Base-by-base conservation (phyloP, 805 yeast genomes). In the Wickerhamomyces tratensis region DNA sequence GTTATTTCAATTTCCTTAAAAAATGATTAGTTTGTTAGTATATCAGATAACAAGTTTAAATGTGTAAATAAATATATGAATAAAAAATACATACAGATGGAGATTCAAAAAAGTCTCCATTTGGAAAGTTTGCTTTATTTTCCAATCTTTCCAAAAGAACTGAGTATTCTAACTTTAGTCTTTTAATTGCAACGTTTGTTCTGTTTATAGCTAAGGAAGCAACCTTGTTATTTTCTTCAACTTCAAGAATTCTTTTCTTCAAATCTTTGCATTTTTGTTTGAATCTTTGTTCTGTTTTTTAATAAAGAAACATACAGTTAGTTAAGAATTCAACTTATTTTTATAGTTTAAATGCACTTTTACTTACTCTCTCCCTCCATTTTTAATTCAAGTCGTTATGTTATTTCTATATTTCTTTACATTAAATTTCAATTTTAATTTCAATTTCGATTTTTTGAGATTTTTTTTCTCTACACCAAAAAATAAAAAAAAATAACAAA, bases 121-220 rank as follows among this genome's bases (percentile, higher is more conserved):
- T 51, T 2, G 52, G 49, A 10, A 44, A 27, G 5, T 54, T 44
- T 0, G 77, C 70, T 43, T 77, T 68, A 8, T 69, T 69, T 51
- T 89, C 97, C 36, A 93, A 70, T 46, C 85, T 71, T 57, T 91
- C 96, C 37, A 89, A 64, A 30, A 93, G 64, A 11, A 91, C 66
- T 2, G 89, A 75, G 54, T 93, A 83, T 57, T 93, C 98, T 38
- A 88, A 71, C 44, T 95, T 75, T 38, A 86, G 68, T 48, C 97
- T 68, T 51, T 86, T 77, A 33, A 89, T 79, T 8, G 88, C 76
- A 27, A 77, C 71, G 48, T 85, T 77, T 11, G 94, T 80, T 51
- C 96, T 76, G 13, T 82, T 74, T 33, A 93, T 77, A 2, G 93
- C 85, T 30, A 87, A 63, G 1, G 88, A 74, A 42, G 87, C 76